These are phyloP conservation scores for Pholiota conissans DNA, from an alignment of 768 basidiomycete genomes.

Conservation along the genomic window DNA sequence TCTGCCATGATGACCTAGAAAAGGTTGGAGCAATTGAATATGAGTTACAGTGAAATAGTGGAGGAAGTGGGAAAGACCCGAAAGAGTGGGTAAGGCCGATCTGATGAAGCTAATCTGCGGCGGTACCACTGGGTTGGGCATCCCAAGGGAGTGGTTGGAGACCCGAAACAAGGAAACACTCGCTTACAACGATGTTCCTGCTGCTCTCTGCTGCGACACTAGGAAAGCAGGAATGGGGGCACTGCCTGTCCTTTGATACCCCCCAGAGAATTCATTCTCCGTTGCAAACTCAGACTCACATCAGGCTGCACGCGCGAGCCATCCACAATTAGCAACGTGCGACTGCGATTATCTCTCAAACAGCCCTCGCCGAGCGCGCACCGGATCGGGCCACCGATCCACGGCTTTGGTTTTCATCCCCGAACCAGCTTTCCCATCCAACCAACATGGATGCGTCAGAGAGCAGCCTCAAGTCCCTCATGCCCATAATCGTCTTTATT, in stretches of 20 bases:
- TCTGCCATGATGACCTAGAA: conserved; percentile 32
- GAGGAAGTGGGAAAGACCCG: conserved; percentile 34
- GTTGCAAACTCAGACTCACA: conserved; percentile 18
- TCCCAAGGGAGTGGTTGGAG: conserved; percentile 19
- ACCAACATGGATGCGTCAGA: conserved; percentile 17
- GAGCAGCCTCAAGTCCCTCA: conserved; percentile 31
- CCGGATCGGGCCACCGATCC: conserved; percentile 6
- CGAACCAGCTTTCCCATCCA: neutral
- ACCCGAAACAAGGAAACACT: conserved; percentile 8
- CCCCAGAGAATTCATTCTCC: conserved; percentile 22
- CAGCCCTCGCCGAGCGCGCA: neutral
- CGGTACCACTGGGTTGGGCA: conserved; percentile 31
- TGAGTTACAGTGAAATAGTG: conserved; percentile 24
- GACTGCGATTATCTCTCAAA: neutral
- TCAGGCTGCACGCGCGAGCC: neutral
- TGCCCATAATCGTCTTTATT: conserved; percentile 45
- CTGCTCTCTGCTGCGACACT: neutral
- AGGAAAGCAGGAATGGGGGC: neutral
- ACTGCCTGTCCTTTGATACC: conserved; percentile 1
- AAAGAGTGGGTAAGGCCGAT: conserved; percentile 37
- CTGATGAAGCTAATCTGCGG: conserved; percentile 39
- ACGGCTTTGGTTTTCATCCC: conserved; percentile 15
- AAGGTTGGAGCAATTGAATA: conserved; percentile 24
- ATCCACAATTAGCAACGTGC: conserved; percentile 3
- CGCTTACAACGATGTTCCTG: neutral